Base-by-base conservation (phyloP, 305 asterid genomes). In the Solanum hybrid region DNA sequence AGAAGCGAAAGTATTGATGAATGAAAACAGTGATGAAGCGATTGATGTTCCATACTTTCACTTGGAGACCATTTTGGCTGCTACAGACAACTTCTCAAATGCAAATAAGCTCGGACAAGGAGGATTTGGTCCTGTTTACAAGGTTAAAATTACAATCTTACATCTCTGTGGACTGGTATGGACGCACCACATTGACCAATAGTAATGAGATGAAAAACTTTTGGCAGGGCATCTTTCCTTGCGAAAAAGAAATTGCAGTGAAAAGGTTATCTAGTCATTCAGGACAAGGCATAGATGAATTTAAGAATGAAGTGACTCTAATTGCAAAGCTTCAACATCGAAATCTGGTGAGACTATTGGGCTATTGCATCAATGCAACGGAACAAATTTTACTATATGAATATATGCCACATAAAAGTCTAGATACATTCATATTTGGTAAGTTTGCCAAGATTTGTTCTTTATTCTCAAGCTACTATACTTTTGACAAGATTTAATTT, bases 41-140 rank as follows among this genome's bases (percentile, higher is more conserved):
- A 88, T 90, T 61, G 94, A 90, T 31, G 92, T 92, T 61, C 93
- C 92, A 20, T 92, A 87, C 71, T 89, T 89, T 67, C 89, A 64
- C 73, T 51, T 93, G 67, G 92, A 91, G 81, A 77, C 39, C 69
- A 88, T 94, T 86, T 86, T 90, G 40, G 92, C 90, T 51, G n/a
- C 93, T 28, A 94, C 94, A 3, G 90, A 57, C 24, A 57, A 57
- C 69, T 18, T 57, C 69, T 57, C 69, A 57, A 7, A 57, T 57
- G 69, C 69, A 57, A 57, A 64, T 64, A 64, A 64, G 29, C 74
- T 64, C 74, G 29, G 29, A 64, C 13, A 22, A 64, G 29, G 74
- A 64, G 74, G 74, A 64, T 64, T 64, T 10, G 74, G 74, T 64
- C 74, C 74, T 64, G 29, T 9, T n/a, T 64, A 64, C 29, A 64